Evolutionary conservation across 2,329 filamentous ascomycete genomes (phyloP), one percentile per base, ranked within the genome.

Genomic region (Hymenotorrendiella dingleyae): DNA sequence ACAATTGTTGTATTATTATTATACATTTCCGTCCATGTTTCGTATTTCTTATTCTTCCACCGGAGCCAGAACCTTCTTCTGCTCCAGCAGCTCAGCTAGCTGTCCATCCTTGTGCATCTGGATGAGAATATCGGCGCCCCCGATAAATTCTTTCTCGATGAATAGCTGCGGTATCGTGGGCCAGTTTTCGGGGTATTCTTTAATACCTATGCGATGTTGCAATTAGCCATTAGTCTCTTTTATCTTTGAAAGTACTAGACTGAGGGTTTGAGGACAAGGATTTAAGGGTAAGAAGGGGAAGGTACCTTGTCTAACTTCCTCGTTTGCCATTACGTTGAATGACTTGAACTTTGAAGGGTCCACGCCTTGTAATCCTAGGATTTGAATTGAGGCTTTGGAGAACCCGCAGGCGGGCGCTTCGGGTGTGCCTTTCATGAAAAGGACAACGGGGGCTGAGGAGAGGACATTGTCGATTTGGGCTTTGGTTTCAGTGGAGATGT

Each of bases 381-480:
- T 90, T 73, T 97, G 90, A 63, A 98, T 94, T 63, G 79, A 88
- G 42, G 91, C 91, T 57, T 90, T 80, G 46, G 91, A 97, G 74
- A 96, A 98, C 34, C 93, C 93, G 68, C 93, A 98, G 67, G 96
- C 90, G 16, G 93, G 93, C 48, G 80, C 87, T 69, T 96, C 90
- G 45, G 93, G 93, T 1, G 93, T 97, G 46, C 93, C 93, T 73
- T 98, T 98, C 93, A 98, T 98, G 74, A 98, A 98, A 44, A 98
- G 75, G 1, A 98, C 93, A 0, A 98, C 91, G 2, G 91, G 91
- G 0, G 90, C 85, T 1, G 89, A 90, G 19, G 70, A 73, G 12
- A 98, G 83, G 23, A 91, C 91, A 64, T 89, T 87, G 66, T 96
- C 87, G 58, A 98, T 98, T 20, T 90, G 89, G 28, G 79, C 68